Evolutionary conservation across 352 stramenopile species (phyloP), one percentile per base, ranked within the genome.

Genomic region (Pythium phragmiticola): DNA sequence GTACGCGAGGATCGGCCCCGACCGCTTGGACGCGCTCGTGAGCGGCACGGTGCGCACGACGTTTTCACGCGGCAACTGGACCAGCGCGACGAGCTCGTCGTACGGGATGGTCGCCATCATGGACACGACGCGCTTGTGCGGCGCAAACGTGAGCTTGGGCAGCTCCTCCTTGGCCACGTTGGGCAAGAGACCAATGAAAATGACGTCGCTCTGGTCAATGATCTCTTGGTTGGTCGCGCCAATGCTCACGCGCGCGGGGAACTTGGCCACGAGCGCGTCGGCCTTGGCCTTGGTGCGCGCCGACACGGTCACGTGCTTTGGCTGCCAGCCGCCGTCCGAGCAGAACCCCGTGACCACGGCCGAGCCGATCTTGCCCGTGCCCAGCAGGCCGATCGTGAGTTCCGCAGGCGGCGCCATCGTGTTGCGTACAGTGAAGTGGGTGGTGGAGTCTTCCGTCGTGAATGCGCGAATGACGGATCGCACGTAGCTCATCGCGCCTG

Each of bases 81-180:
- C 78, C 21, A 93, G 82, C 55, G 77, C 37, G 48, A 93, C 62
- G 51, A 95, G 73, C 60, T 95, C 84, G 13, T 93, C 80, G 75
- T 89, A 95, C 33, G 84, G 87, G 69, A 95, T 92, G 36, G 87
- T 95, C 48, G 87, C 87, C 87, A 95, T 95, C 87, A 93, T 95
- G 57, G 84, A 93, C 45, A 95, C 74, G 37, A 95, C 80, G 30
- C 51, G 71, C 70, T 92, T 88, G 61, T 72, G 70, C 8, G 81
- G 53, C 19, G 73, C 67, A 47, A 95, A 93, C 30, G 66, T 76
- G 47, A 95, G 74, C 69, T 80, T 84, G 37, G 82, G 87, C 45
- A 93, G 72, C 64, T 90, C 81, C 60, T 78, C 69, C 30, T 74
- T 71, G 58, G 87, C 87, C 17, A 95, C 73, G 45, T 88, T 72